Percentiles rank a stretch among this genome's conserved stretches.
phyloP scores from a whole-genome alignment of 192 early-diverging fungal genomes.

The Cetraspora pellucida region DNA sequence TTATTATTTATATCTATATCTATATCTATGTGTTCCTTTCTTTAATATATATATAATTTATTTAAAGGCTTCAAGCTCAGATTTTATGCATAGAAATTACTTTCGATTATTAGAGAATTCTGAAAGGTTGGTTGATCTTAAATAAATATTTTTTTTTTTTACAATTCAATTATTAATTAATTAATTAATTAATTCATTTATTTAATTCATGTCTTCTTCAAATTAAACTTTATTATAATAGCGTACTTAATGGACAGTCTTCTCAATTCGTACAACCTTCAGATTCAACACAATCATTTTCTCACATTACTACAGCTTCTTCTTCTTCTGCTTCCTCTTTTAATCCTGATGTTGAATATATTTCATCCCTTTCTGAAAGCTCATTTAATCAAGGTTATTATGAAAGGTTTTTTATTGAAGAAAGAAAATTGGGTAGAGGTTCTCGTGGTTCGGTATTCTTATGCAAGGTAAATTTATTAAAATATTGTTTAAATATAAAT shows the following conservation, averaged over 20 bases:
- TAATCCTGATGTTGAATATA: neutral
- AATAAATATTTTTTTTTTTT: neutral
- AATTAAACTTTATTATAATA: too few species aligned
- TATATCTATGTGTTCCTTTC: neutral
- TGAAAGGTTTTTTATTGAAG: slow-evolving; percentile 87
- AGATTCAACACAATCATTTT: neutral
- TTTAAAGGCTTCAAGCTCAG: slow-evolving; percentile 17
- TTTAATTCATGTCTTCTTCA: too few species aligned
- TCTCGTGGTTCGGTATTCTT: slow-evolving; percentile 89
- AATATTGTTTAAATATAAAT: too few species aligned
- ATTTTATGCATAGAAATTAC: slow-evolving; percentile 59
- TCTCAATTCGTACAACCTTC: too few species aligned
- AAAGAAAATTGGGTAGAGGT: slow-evolving; percentile 86
- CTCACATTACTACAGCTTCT: too few species aligned
- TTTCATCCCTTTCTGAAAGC: slow-evolving; percentile 53
- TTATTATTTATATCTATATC: neutral
- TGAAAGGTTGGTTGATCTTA: neutral
- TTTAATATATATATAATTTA: too few species aligned
- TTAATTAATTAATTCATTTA: too few species aligned
- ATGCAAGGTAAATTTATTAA: slow-evolving; percentile 74
- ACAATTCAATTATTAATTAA: too few species aligned
- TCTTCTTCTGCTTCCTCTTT: slow-evolving; percentile 33
- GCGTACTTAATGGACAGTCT: too few species aligned
- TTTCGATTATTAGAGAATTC: slow-evolving; percentile 56
- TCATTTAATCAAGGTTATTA: slow-evolving; percentile 97